phyloP scores from a whole-genome alignment of 352 stramenopile genomes.

The Elongisporangium senticosum region DNA sequence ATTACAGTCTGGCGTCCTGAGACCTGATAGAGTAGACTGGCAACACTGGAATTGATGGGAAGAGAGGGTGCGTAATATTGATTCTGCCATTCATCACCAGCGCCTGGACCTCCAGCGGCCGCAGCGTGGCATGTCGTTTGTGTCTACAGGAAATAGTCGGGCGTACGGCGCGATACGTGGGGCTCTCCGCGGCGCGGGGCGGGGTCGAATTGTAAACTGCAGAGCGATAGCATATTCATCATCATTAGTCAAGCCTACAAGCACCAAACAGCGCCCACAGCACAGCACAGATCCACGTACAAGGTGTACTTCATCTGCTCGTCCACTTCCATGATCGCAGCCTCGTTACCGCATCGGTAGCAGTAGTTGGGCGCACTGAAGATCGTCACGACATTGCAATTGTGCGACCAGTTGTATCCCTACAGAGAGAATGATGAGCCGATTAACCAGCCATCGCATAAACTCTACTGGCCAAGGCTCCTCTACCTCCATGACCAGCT shows the following conservation, averaged over 20 bases:
- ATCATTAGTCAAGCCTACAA: slow-evolving; percentile 4
- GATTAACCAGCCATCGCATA: background rate
- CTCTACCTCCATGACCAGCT: slow-evolving; percentile 94
- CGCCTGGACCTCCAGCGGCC: too few species aligned
- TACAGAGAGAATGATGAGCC: slow-evolving; percentile 10
- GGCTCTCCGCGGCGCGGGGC: slow-evolving; percentile 91
- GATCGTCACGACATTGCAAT: slow-evolving; percentile 97
- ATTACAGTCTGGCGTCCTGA: slow-evolving; percentile 60
- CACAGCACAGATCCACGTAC: slow-evolving; percentile 42
- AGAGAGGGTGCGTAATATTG: slow-evolving; percentile 1
- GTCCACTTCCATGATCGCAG: slow-evolving; percentile 96
- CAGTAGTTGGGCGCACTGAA: slow-evolving; percentile 99
- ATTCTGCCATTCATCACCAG: background rate
- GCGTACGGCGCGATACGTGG: slow-evolving; percentile 90
- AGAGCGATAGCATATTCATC: slow-evolving; percentile 2
- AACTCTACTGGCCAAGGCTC: too few species aligned
- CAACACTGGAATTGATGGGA: slow-evolving; percentile 6
- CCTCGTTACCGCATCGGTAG: slow-evolving; percentile 98
- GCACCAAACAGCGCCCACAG: background rate
- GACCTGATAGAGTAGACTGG: slow-evolving; percentile 16
- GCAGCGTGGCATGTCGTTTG: background rate
- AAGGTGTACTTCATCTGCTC: slow-evolving; percentile 95
- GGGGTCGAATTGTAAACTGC: slow-evolving; percentile 93
- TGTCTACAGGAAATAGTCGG: slow-evolving; percentile 94
- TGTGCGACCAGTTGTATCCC: slow-evolving; percentile 95